Base-by-base conservation (phyloP, 2,329 filamentous ascomycete species). In the Rhinocladiella similis region DNA sequence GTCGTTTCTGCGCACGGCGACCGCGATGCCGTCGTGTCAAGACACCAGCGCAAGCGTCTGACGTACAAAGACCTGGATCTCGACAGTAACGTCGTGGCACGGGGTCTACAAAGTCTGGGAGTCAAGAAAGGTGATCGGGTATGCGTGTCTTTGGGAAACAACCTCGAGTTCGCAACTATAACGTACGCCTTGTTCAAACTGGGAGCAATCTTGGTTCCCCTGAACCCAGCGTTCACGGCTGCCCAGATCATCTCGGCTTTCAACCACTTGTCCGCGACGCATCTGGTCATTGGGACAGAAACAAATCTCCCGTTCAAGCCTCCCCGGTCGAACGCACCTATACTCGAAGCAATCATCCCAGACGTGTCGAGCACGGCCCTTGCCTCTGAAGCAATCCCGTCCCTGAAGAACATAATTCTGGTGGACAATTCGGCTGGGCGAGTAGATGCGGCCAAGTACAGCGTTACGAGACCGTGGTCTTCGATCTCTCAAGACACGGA, bases 121-220 rank as follows among this genome's bases (percentile, higher is more conserved):
- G 61, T 66, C 47, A 63, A 64, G 29, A 66, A 66, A 36, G 64
- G 64, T 7, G 88, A 95, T 69, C 82, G 91, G 29, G 89, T 97
- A 10, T 92, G 90, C 13, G 85, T 97, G 22, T 93, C 87, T 58
- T 76, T 97, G 50, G 93, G 93, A 14, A 97, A 96, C 72, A 87
- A 85, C 41, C 77, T 87, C 64, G 91, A 96, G 72, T 93, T 90
- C 70, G 90, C 90, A 2, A 86, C 87, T 48, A 81, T 94, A 72
- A 67, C 60, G 56, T 97, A 97, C 73, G 92, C 92, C 1, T 72
- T 94, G 53, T 96, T 93, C 78, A 97, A 97, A 73, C 81, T 97
- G 9, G 94, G 94, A n/a, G 93, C 90, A 20, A 84, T 97, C 49
- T 78, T 97, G 60, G 92, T 96, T n/a, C 94, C 93, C 0, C 75